Evolutionary conservation across 257 asterid genomes (phyloP), one percentile per base, ranked within the genome.

Genomic region (Jasminum sambac): DNA sequence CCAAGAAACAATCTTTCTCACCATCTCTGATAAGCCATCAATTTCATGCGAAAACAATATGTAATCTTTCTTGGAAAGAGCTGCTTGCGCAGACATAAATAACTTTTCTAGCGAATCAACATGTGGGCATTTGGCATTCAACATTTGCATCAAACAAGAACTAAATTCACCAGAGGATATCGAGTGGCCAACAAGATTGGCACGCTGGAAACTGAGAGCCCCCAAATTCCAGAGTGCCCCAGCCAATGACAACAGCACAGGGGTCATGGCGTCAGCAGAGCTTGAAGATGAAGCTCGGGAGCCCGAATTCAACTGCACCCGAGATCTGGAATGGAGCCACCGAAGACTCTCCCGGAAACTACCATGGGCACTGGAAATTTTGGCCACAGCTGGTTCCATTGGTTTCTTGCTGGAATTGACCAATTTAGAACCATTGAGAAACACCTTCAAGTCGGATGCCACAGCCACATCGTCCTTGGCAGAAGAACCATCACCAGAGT

Each of bases 401-500:
- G 65, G 46, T 74, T 81, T 79, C 44, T 72, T 80, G 40, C 72
- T 78, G 16, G 80, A 52, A 39, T 72, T 79, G 25, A 85, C 87
- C 61, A 83, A 62, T 84, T 95, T 95, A 1, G 99, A 95, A 19
- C 89, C 96, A 17, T 82, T 89, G 60, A 89, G 81, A 48, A 89
- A 86, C 4, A 87, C 87, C 83, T 84, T 91, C 58, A 88, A 79
- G 76, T 88, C 97, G 1, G 95, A 25, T 11, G 97, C 97, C 5
- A 89, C 99, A 1, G 90, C 80, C 16, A 89, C 98, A 8, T 89
- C 92, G 46, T 91, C 99, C 86, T 95, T 95, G 43, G 86, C 68
- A 4, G 89, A 63, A 5, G 96, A 88, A 68, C 99, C 99, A 62
- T 95, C 99, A 6, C 99, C 99, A 0, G 99, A 89, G 77, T 95